Base-by-base conservation (phyloP, 306 rosid species). In the Betula pendula region DNA sequence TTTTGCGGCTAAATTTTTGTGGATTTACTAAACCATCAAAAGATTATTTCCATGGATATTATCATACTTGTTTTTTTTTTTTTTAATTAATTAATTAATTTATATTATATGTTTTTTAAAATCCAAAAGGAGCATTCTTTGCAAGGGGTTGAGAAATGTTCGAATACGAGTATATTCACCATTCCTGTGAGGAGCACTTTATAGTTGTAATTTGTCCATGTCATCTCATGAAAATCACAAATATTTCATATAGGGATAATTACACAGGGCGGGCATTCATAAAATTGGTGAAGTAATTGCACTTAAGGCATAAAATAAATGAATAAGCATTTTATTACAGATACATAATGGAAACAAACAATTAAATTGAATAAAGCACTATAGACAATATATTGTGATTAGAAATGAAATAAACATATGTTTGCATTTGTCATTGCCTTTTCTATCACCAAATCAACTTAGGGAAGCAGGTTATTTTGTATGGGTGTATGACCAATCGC, bases 161-260 rank as follows among this genome's bases (percentile, higher is more conserved):
- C 14, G 29, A 14, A 15, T 9, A n/a, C 10, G 42, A 14, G 29
- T 60, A 17, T 24, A 60, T 27, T 60, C 38, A 29, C 43, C 70
- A 51, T 29, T 53, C 76, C 59, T 65, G 86, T 87, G 90, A 77
- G 73, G 79, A 71, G 87, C 84, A 87, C 87, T 73, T 33, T 27
- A 38, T 29, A 29, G 33, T 29, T 29, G 33, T 2, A 29, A n/a
- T n/a, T n/a, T n/a, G n/a, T n/a, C 40, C 3, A 2, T 35, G 3
- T 35, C 40, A 35, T 35, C 40, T 35, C 40, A 35, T 35, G 40
- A 35, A 35, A 35, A 2, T 35, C 40, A 35, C 40, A 35, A 35
- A 35, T 35, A 35, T 35, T 35, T 35, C 40, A 35, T 35, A 6
- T 35, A 0, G 4, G 40, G 40, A 35, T 35, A 35, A 35, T 35